Conservation (phyloP, 2,329 filamentous ascomycete genomes). For the Hypoxylon sp. region DNA sequence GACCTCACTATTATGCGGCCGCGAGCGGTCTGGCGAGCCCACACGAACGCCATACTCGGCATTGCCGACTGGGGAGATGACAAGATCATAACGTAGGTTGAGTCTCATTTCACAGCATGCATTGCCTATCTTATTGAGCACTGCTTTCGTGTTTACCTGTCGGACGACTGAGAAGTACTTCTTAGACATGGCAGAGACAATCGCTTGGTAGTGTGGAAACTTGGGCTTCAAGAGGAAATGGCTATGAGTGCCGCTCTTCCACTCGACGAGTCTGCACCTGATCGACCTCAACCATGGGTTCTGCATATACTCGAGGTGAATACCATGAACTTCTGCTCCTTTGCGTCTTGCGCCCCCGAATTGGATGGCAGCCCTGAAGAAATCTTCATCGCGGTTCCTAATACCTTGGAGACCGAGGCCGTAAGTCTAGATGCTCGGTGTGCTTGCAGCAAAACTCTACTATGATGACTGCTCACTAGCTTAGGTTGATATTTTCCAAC, state of each 20-base stretch:
- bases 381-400: constrained; percentile 82
- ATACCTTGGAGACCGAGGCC: constrained; percentile 77
- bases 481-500: constrained; percentile 82
- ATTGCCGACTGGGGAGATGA: constrained; percentile 77
- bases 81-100: constrained; percentile 82
- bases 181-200: constrained; percentile 89
- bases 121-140: constrained; percentile 3
- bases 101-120: constrained; percentile 29
- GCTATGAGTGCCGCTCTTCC: constrained; percentile 76
- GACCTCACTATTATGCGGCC: constrained; percentile 84
- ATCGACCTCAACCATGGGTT: constrained; percentile 80
- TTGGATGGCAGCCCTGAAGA: constrained; percentile 51
- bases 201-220: constrained; percentile 85
- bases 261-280: constrained; percentile 67
- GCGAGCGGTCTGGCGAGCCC: constrained; percentile 86
- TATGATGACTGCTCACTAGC: constrained; percentile 21
- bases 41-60: constrained; percentile 80
- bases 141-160: constrained; percentile 12
- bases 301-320: constrained; percentile 87
- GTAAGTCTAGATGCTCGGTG: constrained; percentile 53
- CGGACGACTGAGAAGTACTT: constrained; percentile 30
- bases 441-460: not conserved
- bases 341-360: constrained; percentile 68
- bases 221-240: constrained; percentile 70
- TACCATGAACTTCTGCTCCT: constrained; percentile 94